Conservation (phyloP, 139 green algal genomes). For the Chlorella sp. region DNA sequence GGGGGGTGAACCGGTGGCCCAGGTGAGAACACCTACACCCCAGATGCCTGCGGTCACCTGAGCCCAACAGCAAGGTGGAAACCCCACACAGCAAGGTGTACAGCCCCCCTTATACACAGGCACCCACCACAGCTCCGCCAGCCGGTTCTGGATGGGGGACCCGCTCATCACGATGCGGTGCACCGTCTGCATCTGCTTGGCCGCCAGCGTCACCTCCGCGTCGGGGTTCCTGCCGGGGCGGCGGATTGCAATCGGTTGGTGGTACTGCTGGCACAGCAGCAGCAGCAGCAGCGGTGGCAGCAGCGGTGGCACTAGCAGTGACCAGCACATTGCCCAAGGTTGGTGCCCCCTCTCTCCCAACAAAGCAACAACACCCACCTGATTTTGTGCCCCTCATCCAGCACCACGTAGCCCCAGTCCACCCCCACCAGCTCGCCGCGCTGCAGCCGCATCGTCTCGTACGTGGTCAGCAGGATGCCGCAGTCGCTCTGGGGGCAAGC, state of each 20-base stretch:
- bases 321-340: too few species aligned
- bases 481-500: slow-evolving; percentile 34
- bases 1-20: too few species aligned
- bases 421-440: slow-evolving; percentile 78
- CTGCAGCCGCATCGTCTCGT: slow-evolving; percentile 90
- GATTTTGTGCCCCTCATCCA: slow-evolving; percentile 98
- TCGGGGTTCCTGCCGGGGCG: slow-evolving; percentile 95
- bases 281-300: too few species aligned
- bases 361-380: slow-evolving; percentile 51
- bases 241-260: too few species aligned
- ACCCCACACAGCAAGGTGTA: too few species aligned
- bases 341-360: too few species aligned
- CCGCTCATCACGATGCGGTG: slow-evolving; percentile 95
- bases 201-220: slow-evolving; percentile 78
- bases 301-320: too few species aligned
- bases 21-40: too few species aligned
- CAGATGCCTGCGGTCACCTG: too few species aligned
- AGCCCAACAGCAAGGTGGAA: too few species aligned
- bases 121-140: slow-evolving; percentile 94
- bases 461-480: slow-evolving; percentile 91
- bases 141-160: slow-evolving; percentile 95
- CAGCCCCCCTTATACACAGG: too few species aligned
- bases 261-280: not conserved
- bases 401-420: slow-evolving; percentile 90
- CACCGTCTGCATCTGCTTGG: slow-evolving; percentile 70